A percentile compares a stretch with the other conserved stretches of the same genome.
Evolutionary conservation across 2,329 filamentous ascomycete genomes (phyloP).

Genomic region (Metarhizium humberi): DNA sequence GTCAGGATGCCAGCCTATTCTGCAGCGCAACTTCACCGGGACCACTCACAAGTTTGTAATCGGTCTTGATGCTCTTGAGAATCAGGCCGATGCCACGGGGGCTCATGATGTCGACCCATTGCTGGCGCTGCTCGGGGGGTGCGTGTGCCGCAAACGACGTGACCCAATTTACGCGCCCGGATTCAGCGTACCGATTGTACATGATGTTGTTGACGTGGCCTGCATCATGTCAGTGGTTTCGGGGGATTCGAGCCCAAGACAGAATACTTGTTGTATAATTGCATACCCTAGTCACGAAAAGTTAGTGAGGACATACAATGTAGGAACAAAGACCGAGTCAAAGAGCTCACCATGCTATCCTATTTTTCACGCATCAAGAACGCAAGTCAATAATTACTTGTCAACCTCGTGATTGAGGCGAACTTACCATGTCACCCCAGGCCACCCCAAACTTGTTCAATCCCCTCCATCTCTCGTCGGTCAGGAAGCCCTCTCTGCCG

Average conservation of each 20-base stretch:
- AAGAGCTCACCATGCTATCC: constrained; percentile 44
- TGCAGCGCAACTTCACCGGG: too few relatives aligned
- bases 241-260: background rate
- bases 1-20: background rate
- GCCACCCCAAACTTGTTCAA: constrained; percentile 58
- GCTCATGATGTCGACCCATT: constrained; percentile 63
- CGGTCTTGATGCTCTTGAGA: constrained; percentile 66
- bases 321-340: background rate
- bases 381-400: background rate
- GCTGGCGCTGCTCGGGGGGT: constrained; percentile 48
- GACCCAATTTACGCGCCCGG: constrained; percentile 69
- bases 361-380: constrained; percentile 9
- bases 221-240: constrained; percentile 2
- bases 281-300: background rate
- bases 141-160: constrained; percentile 56
- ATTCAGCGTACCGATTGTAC: constrained; percentile 78
- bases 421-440: constrained; percentile 77
- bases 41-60: constrained; percentile 74
- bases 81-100: constrained; percentile 64
- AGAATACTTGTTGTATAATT: too few relatives aligned
- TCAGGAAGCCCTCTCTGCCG: constrained; percentile 68
- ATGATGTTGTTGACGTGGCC: constrained; percentile 77
- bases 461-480: constrained; percentile 45
- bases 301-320: background rate
- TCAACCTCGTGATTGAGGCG: background rate